phyloP scores from a whole-genome alignment of 169 alveolate genomes.

The Plasmodium vivax region DNA sequence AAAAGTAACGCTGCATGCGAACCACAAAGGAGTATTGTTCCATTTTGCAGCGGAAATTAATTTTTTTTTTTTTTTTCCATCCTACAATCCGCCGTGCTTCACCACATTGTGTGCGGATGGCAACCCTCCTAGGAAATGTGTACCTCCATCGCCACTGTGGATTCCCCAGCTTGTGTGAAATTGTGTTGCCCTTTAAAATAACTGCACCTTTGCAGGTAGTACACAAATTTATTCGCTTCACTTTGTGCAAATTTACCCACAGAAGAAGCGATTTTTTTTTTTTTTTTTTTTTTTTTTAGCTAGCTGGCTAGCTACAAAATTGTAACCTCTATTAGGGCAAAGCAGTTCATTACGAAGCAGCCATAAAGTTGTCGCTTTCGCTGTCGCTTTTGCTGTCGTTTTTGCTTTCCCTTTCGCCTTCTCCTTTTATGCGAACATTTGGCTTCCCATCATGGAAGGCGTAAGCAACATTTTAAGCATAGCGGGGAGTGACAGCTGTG shows the following conservation, averaged over 20 bases:
- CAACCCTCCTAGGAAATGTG: neutral
- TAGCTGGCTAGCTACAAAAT: neutral
- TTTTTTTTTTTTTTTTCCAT: no score
- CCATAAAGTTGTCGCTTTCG: neutral
- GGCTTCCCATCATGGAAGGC: slow-evolving; percentile 9
- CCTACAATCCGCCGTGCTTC: neutral
- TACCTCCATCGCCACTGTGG: neutral
- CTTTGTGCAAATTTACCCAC: neutral
- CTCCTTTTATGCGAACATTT: neutral
- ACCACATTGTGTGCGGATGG: neutral
- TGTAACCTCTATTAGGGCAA: neutral
- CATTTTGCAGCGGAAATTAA: neutral
- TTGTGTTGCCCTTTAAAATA: no score
- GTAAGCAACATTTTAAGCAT: slow-evolving; percentile 38
- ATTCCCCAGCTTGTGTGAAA: neutral
- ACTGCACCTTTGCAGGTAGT: neutral
- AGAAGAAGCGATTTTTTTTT: neutral
- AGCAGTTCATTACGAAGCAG: neutral
- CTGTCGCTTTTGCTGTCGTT: neutral
- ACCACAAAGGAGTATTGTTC: neutral
- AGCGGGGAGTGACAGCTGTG: slow-evolving; percentile 67
- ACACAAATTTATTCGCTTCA: neutral
- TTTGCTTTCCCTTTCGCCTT: neutral
- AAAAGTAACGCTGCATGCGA: neutral
- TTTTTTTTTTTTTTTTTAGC: no score